Conservation (phyloP, 75 land plant species). For the Isoetes taiwanensis region DNA sequence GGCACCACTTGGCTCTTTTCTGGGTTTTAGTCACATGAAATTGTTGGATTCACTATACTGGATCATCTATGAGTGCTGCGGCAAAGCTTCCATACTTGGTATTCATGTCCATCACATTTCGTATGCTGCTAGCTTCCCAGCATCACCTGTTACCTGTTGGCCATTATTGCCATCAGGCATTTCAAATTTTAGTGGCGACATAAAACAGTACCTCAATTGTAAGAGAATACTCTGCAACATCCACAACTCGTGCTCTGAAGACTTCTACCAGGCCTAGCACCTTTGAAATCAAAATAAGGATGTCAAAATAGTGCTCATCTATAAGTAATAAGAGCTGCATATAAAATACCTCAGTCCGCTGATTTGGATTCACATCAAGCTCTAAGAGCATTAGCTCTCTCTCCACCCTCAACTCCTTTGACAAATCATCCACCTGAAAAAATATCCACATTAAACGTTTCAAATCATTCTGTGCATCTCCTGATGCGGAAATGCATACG, state of each 20-base stretch:
- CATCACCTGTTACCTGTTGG: background rate
- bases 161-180: background rate
- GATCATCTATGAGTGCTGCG: no score
- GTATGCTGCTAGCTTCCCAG: background rate
- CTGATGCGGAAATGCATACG: no score
- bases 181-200: background rate
- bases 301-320: background rate
- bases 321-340: background rate
- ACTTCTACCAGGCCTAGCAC: background rate
- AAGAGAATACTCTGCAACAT: constrained; percentile 1
- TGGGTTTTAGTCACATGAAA: no score
- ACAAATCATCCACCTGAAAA: constrained; percentile 5
- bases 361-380: background rate
- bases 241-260: constrained; percentile 5
- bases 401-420: background rate
- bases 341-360: background rate
- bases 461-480: no score
- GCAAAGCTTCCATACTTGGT: no score
- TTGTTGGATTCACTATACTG: no score
- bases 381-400: background rate
- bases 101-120: no score
- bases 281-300: background rate
- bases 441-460: no score
- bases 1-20: no score
- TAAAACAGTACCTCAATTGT: background rate